Percentiles rank a stretch among this genome's conserved stretches.
Evolutionary conservation across 1,284 basidiomycete genomes (phyloP).

Genomic region (Singerocomus rubriflavus): DNA sequence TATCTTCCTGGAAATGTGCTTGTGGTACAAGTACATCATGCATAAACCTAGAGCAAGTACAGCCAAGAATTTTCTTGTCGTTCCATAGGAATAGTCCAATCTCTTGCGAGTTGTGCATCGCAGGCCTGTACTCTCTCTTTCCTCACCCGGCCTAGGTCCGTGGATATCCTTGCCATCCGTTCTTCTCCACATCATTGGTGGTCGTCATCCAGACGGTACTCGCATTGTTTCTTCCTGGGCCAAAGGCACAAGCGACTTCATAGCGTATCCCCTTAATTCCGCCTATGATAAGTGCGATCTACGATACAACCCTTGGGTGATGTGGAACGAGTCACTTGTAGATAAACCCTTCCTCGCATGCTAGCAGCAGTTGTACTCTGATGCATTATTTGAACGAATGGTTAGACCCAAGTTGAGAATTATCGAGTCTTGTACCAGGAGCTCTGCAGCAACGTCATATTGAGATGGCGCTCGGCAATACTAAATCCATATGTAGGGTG

Average conservation of each 20-base stretch:
- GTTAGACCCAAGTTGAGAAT: background rate
- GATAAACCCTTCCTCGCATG: slow-evolving; percentile 11
- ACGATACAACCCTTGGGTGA: background rate
- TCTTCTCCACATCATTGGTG: slow-evolving; percentile 23
- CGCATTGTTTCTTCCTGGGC: slow-evolving; percentile 8
- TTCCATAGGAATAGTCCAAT: slow-evolving; percentile 27
- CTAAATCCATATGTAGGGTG: background rate
- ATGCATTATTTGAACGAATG: background rate
- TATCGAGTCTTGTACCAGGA: background rate
- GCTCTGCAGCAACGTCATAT: background rate
- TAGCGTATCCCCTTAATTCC: slow-evolving; percentile 42
- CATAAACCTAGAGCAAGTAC: slow-evolving; percentile 4
- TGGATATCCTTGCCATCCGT: slow-evolving; percentile 38
- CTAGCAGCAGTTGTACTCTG: slow-evolving; percentile 3
- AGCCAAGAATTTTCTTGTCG: slow-evolving; percentile 9
- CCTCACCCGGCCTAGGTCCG: slow-evolving; percentile 36
- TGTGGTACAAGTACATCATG: background rate
- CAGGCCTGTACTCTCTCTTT: slow-evolving; percentile 36
- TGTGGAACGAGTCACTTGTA: background rate
- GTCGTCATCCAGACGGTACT: slow-evolving; percentile 38
- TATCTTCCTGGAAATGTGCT: slow-evolving; percentile 3
- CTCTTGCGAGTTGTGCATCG: slow-evolving; percentile 36
- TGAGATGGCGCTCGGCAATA: background rate
- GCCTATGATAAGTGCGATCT: slow-evolving; percentile 44
- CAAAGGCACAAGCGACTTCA: slow-evolving; percentile 38